These are phyloP conservation scores for Aphanomyces astaci DNA, from an alignment of 352 stramenopile species.

Conservation along the genomic window DNA sequence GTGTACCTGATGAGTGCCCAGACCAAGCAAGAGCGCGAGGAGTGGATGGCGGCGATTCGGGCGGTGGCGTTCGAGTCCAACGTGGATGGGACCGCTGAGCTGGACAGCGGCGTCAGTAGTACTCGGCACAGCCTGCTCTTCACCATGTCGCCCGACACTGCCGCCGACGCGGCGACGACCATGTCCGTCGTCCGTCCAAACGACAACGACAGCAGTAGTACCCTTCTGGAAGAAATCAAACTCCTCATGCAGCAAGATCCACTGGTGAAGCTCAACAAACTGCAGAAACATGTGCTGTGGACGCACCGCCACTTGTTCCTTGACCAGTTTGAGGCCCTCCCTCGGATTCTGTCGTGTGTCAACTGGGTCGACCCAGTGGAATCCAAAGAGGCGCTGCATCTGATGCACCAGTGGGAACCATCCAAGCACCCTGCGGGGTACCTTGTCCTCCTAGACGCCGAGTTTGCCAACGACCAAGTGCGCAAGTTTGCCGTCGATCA, in stretches of 20 bases:
- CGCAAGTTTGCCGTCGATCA: slow-evolving; percentile 23
- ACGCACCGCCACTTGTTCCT: slow-evolving; percentile 12
- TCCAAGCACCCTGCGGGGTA: slow-evolving; percentile 1
- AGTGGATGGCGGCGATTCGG: slow-evolving; percentile 74
- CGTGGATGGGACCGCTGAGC: not conserved
- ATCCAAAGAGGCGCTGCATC: not conserved
- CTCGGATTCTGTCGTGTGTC: slow-evolving; percentile 12
- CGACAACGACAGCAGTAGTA: not conserved
- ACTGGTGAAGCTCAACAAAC: slow-evolving; percentile 9
- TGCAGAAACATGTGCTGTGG: slow-evolving; percentile 17
- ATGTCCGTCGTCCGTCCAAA: not conserved
- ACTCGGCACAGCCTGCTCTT: not conserved
- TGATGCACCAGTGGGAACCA: slow-evolving; percentile 13
- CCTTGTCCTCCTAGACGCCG: slow-evolving; percentile 20
- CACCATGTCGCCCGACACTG: not conserved
- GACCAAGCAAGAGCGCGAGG: slow-evolving; percentile 84
- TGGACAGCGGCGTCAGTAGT: not conserved
- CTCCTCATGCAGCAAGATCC: slow-evolving; percentile 13
- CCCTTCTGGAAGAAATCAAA: slow-evolving; percentile 8
- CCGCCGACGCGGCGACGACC: not conserved
- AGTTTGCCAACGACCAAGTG: slow-evolving; percentile 20
- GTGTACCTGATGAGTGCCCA: slow-evolving; percentile 80
- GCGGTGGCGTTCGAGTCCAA: slow-evolving; percentile 7
- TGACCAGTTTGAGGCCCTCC: slow-evolving; percentile 3
- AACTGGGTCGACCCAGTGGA: slow-evolving; percentile 13